Percentiles rank a stretch among this genome's conserved stretches.
Conservation (phyloP, 2,329 filamentous ascomycete species). For the Trichoderma sp. region DNA sequence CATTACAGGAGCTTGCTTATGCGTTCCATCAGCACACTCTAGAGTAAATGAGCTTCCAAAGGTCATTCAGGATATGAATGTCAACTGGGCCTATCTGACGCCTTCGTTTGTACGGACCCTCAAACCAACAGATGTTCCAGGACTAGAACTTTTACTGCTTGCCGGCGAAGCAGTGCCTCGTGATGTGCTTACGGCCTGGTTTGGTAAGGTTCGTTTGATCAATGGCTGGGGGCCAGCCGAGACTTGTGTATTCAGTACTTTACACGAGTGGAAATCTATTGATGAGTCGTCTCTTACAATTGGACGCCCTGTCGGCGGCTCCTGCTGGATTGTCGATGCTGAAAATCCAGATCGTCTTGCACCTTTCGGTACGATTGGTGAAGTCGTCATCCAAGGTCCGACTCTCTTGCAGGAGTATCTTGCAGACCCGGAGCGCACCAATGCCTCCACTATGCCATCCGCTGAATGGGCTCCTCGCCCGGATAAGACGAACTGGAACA, state of each 20-base stretch:
- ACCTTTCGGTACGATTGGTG: constrained; percentile 29
- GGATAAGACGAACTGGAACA: constrained; percentile 11
- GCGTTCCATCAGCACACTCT: constrained; percentile 22
- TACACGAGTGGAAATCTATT: neutral
- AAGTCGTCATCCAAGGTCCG: constrained; percentile 41
- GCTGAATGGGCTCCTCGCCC: neutral
- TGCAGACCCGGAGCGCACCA: constrained; percentile 40
- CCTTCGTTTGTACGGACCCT: constrained; percentile 6
- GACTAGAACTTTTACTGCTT: neutral
- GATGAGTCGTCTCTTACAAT: constrained; percentile 5
- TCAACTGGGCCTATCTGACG: constrained; percentile 1
- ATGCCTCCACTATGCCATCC: constrained; percentile 39
- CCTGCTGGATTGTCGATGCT: constrained; percentile 26
- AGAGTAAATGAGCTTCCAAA: constrained; percentile 13
- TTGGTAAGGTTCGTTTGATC: constrained; percentile 33
- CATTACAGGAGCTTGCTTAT: constrained; percentile 23
- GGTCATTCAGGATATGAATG: neutral
- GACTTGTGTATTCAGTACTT: constrained; percentile 31
- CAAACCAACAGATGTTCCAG: neutral
- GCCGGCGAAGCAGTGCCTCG: constrained; percentile 11
- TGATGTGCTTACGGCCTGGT: neutral
- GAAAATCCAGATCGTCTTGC: constrained; percentile 24
- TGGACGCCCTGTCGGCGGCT: constrained; percentile 15
- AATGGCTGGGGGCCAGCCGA: constrained; percentile 45
- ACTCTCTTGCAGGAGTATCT: constrained; percentile 49